Base-by-base conservation (phyloP, 208 protist genomes). In the Crithidia fasciculata region DNA sequence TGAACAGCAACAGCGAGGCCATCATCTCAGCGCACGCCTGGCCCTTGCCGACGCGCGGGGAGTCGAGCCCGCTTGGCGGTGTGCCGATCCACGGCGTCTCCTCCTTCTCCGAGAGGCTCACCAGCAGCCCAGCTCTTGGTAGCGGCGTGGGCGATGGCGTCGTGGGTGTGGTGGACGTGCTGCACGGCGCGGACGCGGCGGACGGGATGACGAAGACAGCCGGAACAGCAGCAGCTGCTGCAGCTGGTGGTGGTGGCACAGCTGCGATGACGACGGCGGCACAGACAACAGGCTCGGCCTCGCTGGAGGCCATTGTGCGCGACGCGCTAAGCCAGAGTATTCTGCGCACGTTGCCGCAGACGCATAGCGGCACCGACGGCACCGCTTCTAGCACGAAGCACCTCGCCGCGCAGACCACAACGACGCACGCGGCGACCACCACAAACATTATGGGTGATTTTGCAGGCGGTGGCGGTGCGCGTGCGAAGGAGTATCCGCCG, bases 311-410 rank as follows among this genome's bases (percentile, higher is more conserved):
- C 5, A 76, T 91, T 37, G 79, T 91, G 56, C 69, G 83, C 36
- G 86, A 91, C 45, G 83, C 82, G 7, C 80, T 91, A 19, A 91
- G 86, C 64, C 83, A 91, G 53, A 91, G 86, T 50, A 78, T 91
- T 3, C 59, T 90, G 47, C 73, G 71, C 50, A 80, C 71, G 13
- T 69, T 90, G 3, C 73, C 82, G 8, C 45, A 69, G 18, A 71
- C 72, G 41, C 83, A 85, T 70, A 70, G 39, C 39, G 55, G 19
- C 13, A 8, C 15, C 9, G 71, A 71, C 10, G 63, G 44, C 43
- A n/a, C 44, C 2, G 28, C 28, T 28, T 52, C 74, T 39, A 15
- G 44, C 43, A 44, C 43, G 41, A 49, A 3, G 8, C 58, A 39
- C 8, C 19, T 57, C 5, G 8, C 50, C 50, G 62, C 73, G 15